A percentile compares a stretch with the other conserved stretches of the same genome.
phyloP scores from a whole-genome alignment of 306 rosid genomes.

The Erythrophleum fordii region DNA sequence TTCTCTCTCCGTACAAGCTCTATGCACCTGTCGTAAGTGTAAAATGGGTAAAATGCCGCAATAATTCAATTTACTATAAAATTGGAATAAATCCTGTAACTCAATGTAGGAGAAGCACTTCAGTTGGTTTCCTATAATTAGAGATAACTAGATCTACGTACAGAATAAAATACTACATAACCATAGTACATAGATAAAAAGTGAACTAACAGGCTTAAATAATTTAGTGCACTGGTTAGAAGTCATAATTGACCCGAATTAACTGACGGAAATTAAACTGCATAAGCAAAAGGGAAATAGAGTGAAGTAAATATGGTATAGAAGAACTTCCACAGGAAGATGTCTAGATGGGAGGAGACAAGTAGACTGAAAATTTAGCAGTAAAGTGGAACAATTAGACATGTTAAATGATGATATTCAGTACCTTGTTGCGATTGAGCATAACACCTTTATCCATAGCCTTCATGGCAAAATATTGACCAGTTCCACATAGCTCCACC shows the following conservation, averaged over 20 bases:
- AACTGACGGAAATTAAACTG: neutral
- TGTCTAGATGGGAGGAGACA: conserved; percentile 9
- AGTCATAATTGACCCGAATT: neutral
- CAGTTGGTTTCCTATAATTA: neutral
- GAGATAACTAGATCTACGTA: neutral
- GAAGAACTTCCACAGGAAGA: neutral
- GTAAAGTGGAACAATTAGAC: neutral
- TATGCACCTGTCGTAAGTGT: conserved; percentile 73
- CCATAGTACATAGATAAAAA: neutral
- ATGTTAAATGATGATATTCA: conserved; percentile 12
- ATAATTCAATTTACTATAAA: conserved; percentile 15
- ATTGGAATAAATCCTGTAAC: conserved; percentile 2
- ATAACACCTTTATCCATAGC: conserved; percentile 92
- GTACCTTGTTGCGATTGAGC: conserved; percentile 97
- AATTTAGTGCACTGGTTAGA: conserved; percentile 4
- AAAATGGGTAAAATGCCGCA: conserved; percentile 19
- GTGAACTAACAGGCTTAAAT: neutral
- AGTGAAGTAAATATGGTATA: neutral
- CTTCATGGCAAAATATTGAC: conserved; percentile 85
- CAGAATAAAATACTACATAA: neutral
- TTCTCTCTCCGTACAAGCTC: conserved; percentile 98
- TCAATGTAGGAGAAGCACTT: conserved; percentile 1
- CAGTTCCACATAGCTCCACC: conserved; percentile 85
- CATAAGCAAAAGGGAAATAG: neutral
- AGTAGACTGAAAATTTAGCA: neutral